A percentile compares a stretch with the other conserved stretches of the same genome.
Conservation (phyloP, 495 filamentous ascomycete genomes). For the Penicillium arizonense region DNA sequence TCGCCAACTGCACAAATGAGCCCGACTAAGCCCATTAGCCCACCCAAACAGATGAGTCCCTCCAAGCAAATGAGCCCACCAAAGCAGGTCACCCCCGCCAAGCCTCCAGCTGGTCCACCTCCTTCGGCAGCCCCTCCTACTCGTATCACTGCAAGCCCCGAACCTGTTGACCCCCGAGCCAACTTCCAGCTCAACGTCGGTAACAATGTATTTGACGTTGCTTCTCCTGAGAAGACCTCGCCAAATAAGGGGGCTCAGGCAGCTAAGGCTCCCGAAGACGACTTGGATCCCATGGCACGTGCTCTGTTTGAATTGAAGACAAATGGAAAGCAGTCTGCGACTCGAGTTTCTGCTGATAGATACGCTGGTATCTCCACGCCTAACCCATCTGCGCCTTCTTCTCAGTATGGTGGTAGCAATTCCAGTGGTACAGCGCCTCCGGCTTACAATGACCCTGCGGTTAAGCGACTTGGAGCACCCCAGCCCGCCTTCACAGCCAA, state of each 20-base stretch:
- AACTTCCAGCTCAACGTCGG: constrained; percentile 96
- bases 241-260: constrained; percentile 34
- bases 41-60: constrained; percentile 4
- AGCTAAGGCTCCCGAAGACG: constrained; percentile 40
- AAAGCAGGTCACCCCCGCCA: constrained; percentile 34
- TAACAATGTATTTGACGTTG: constrained; percentile 94
- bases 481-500: constrained; percentile 87
- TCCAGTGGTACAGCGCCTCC: constrained; percentile 57
- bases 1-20: constrained; percentile 18
- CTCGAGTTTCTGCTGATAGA: constrained; percentile 86
- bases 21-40: constrained; percentile 1
- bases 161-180: constrained; percentile 89
- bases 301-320: constrained; percentile 92
- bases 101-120: constrained; percentile 11
- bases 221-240: constrained; percentile 64
- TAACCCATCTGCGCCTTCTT: constrained; percentile 70
- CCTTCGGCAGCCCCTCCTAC: constrained; percentile 15
- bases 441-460: constrained; percentile 71
- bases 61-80: constrained; percentile 9
- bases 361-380: constrained; percentile 72
- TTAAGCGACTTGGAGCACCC: constrained; percentile 82
- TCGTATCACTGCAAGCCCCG: constrained; percentile 60
- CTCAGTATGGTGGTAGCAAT: constrained; percentile 58
- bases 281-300: constrained; percentile 84
- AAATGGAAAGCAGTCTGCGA: constrained; percentile 69